Conservation (phyloP, 2,329 filamentous ascomycete species). For the Fusarium domesticum region DNA sequence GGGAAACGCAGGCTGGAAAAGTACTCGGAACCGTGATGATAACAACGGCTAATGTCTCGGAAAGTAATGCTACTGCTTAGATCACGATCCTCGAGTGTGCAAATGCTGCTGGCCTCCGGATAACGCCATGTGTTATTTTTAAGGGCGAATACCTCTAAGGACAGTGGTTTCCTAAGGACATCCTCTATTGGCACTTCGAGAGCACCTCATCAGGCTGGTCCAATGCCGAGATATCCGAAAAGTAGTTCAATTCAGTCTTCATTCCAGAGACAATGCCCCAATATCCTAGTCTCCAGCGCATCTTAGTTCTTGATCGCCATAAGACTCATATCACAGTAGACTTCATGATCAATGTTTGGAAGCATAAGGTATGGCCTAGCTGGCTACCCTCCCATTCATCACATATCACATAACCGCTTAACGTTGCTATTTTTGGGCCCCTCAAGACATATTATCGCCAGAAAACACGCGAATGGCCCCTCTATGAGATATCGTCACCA, state of each 20-base stretch:
- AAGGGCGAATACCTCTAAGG: not conserved
- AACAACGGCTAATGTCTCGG: not conserved
- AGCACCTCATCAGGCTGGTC: not conserved
- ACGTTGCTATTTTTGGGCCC: not conserved
- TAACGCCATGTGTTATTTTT: not conserved
- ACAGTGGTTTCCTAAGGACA: not conserved
- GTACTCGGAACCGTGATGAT: not conserved
- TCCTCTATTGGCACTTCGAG: not conserved
- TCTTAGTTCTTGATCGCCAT: not conserved
- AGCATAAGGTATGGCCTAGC: not conserved
- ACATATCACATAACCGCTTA: not conserved
- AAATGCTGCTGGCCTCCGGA: not conserved
- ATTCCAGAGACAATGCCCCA: not conserved
- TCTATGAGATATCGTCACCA: not conserved
- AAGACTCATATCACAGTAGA: not conserved
- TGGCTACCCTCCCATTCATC: not conserved
- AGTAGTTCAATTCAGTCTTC: not conserved
- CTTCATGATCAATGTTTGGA: not conserved
- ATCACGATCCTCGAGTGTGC: not conserved
- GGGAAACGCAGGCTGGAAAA: not conserved
- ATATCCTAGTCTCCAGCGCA: not conserved
- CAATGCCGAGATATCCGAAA: not conserved
- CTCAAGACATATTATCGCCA: not conserved
- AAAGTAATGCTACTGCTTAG: not conserved
- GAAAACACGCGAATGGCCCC: not conserved